Conservation (phyloP, 345 rosid genomes). For the Physaria fendleri region DNA sequence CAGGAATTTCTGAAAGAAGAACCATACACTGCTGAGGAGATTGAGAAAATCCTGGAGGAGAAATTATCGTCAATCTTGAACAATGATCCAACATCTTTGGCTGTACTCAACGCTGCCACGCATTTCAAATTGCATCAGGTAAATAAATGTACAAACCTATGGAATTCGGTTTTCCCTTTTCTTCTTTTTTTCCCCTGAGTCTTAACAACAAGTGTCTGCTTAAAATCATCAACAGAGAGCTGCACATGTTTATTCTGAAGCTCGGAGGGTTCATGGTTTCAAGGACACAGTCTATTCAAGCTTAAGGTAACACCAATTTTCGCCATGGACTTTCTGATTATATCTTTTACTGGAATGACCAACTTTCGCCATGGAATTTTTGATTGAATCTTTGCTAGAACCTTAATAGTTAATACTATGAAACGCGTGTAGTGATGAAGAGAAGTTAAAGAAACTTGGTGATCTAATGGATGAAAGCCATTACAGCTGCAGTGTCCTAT, state of each 20-base stretch:
- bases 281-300: slow-evolving; percentile 69
- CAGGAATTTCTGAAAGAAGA: slow-evolving; percentile 76
- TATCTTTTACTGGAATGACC: too few relatives aligned
- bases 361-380: background rate
- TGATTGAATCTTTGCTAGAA: background rate
- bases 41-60: slow-evolving; percentile 52
- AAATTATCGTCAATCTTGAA: slow-evolving; percentile 54
- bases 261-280: slow-evolving; percentile 75
- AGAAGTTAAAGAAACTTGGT: slow-evolving; percentile 80
- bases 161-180: background rate
- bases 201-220: background rate
- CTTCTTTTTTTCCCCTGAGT: background rate
- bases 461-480: slow-evolving; percentile 95
- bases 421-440: slow-evolving; percentile 62
- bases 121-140: slow-evolving; percentile 90
- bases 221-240: slow-evolving; percentile 53
- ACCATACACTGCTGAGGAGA: slow-evolving; percentile 71
- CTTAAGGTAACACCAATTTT: slow-evolving; percentile 40
- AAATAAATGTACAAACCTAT: background rate
- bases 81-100: slow-evolving; percentile 62
- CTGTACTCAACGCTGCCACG: slow-evolving; percentile 70
- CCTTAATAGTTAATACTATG: background rate
- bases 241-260: slow-evolving; percentile 86
- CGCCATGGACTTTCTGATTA: too few relatives aligned
- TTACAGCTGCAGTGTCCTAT: slow-evolving; percentile 78